Conservation (phyloP, 345 rosid genomes). For the Camelina laxa region DNA sequence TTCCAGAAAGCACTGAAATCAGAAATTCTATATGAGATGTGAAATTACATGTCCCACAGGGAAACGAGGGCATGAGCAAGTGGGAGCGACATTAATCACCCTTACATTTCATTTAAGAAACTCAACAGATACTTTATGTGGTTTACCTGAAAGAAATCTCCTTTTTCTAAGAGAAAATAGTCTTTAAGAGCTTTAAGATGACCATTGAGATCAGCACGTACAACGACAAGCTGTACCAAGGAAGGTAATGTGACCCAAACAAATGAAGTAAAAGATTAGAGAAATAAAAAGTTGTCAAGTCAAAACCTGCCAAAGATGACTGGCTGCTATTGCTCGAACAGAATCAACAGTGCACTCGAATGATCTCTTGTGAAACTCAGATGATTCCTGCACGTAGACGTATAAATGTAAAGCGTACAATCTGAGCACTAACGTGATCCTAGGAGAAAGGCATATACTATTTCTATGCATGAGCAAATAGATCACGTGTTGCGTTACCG, state of each 20-base stretch:
- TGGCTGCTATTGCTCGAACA: constrained; percentile 89
- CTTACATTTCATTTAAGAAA: neutral
- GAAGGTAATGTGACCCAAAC: constrained; percentile 28
- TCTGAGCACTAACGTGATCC: constrained; percentile 18
- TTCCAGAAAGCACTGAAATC: constrained; percentile 88
- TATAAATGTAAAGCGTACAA: constrained; percentile 12
- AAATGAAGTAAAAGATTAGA: constrained; percentile 15
- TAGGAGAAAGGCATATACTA: constrained; percentile 21
- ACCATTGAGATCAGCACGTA: constrained; percentile 91
- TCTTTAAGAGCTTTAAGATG: constrained; percentile 96
- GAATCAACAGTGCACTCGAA: constrained; percentile 88
- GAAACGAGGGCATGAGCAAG: constrained; percentile 9
- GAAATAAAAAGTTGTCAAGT: constrained; percentile 21
- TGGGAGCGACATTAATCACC: constrained; percentile 4
- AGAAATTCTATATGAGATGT: constrained; percentile 19
- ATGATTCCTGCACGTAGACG: constrained; percentile 65
- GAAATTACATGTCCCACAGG: constrained; percentile 26
- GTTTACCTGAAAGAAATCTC: constrained; percentile 95
- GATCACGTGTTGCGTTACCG: constrained; percentile 3
- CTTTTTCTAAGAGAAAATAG: constrained; percentile 93
- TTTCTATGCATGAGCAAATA: constrained; percentile 1
- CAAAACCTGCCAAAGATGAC: constrained; percentile 99
- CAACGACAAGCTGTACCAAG: constrained; percentile 83
- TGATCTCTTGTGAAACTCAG: constrained; percentile 92
- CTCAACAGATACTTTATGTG: neutral